These are phyloP conservation scores for Novymonas esmeraldas DNA, from an alignment of 208 protist species.

Conservation along the genomic window DNA sequence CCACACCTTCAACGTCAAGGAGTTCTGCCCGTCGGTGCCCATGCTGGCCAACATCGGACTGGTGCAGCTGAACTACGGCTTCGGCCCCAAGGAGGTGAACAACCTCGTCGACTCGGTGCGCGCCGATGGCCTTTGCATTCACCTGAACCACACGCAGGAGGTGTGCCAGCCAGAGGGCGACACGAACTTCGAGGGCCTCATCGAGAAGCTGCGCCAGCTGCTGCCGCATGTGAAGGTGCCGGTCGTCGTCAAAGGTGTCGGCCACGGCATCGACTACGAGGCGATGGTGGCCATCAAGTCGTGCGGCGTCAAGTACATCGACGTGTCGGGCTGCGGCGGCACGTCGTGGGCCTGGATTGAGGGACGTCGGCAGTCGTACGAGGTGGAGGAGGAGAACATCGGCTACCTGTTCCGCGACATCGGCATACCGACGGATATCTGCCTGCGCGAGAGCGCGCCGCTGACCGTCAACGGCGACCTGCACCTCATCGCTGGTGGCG, in stretches of 20 bases:
- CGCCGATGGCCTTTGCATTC: constrained; percentile 90
- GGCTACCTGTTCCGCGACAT: constrained; percentile 90
- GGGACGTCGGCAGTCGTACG: constrained; percentile 69
- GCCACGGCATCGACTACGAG: constrained; percentile 89
- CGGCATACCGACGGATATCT: constrained; percentile 86
- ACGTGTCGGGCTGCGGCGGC: constrained; percentile 90
- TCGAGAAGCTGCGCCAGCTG: constrained; percentile 69
- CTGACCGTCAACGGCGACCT: constrained; percentile 53
- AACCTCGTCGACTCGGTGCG: constrained; percentile 78
- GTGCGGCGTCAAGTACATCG: constrained; percentile 85
- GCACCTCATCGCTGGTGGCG: constrained; percentile 87
- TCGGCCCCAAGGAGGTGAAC: constrained; percentile 84
- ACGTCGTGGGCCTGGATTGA: constrained; percentile 94
- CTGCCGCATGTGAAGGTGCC: constrained; percentile 86
- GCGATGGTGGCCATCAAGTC: constrained; percentile 63
- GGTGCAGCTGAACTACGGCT: constrained; percentile 94
- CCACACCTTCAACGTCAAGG: constrained; percentile 90
- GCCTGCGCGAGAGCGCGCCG: constrained; percentile 60
- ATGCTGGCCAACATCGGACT: constrained; percentile 94
- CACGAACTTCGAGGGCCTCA: constrained; percentile 87
- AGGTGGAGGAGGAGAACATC: constrained; percentile 69
- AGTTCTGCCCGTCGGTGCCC: constrained; percentile 83
- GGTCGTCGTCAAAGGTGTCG: constrained; percentile 90
- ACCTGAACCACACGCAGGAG: constrained; percentile 92
- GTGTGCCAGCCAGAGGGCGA: constrained; percentile 92